Evolutionary conservation across 164 flowering plant genomes (phyloP).

Genomic region (Buxus sempervirens): DNA sequence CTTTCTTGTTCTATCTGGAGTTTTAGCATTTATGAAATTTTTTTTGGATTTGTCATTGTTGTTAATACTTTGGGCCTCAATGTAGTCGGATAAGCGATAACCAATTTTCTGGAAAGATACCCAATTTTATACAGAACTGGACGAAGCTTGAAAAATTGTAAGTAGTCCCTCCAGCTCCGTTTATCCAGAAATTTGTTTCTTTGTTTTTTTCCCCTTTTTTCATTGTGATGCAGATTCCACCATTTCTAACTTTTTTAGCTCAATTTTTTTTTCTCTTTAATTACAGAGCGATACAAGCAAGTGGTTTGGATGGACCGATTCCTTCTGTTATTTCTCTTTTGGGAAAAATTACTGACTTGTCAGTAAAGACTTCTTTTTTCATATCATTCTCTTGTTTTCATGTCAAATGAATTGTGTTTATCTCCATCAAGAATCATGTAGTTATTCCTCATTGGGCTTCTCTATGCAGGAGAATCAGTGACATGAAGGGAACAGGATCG

Average conservation of each 20-base stretch:
- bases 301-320: slow-evolving; percentile 31
- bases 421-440: too few relatives aligned
- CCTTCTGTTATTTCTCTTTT: slow-evolving; percentile 24
- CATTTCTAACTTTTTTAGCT: neutral
- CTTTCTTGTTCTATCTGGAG: too few relatives aligned
- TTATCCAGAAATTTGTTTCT: too few relatives aligned
- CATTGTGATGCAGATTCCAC: too few relatives aligned
- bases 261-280: neutral
- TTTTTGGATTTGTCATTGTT: too few relatives aligned
- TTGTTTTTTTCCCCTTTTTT: neutral
- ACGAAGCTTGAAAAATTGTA: slow-evolving; percentile 28
- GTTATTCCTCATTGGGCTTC: neutral
- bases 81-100: slow-evolving; percentile 42
- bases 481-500: slow-evolving; percentile 28
- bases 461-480: slow-evolving; percentile 34
- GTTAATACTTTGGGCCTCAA: neutral
- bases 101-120: slow-evolving; percentile 40
- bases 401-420: too few relatives aligned
- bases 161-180: slow-evolving; percentile 9
- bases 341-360: slow-evolving; percentile 27
- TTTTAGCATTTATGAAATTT: too few relatives aligned
- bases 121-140: slow-evolving; percentile 31
- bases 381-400: too few relatives aligned
- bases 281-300: slow-evolving; percentile 27
- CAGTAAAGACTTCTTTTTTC: too few relatives aligned